A percentile compares a stretch with the other conserved stretches of the same genome.
Conservation (phyloP, 2,329 filamentous ascomycete genomes). For the Fusarium incarnatum region DNA sequence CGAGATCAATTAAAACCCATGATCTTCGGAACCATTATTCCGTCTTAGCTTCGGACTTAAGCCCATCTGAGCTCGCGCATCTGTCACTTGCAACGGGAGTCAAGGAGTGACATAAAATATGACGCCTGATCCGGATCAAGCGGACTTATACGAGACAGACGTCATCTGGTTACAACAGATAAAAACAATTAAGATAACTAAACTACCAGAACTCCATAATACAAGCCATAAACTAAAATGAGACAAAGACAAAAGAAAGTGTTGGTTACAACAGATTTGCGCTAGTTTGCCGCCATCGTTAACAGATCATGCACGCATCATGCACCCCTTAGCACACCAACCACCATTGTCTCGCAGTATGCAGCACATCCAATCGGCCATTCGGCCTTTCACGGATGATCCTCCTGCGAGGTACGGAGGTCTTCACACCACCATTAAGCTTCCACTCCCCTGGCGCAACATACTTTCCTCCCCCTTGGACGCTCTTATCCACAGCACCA, state of each 20-base stretch:
- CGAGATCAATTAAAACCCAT: background rate
- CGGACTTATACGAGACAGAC: background rate
- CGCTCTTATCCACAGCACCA: constrained; percentile 24
- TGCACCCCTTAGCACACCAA: constrained; percentile 11
- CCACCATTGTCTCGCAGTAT: constrained; percentile 37
- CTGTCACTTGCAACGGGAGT: background rate
- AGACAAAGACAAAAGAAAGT: background rate
- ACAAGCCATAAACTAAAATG: background rate
- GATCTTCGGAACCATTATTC: background rate
- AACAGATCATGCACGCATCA: background rate
- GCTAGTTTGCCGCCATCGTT: background rate
- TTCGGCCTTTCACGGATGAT: constrained; percentile 6
- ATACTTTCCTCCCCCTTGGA: constrained; percentile 39
- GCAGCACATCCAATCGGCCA: constrained; percentile 29
- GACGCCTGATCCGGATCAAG: background rate
- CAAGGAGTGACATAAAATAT: background rate
- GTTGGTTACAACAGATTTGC: background rate
- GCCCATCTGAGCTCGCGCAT: background rate
- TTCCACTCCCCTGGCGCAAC: constrained; percentile 31
- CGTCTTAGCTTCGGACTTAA: background rate
- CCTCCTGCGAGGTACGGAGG: background rate
- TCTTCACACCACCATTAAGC: constrained; percentile 29
- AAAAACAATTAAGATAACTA: background rate
- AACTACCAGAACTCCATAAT: background rate
- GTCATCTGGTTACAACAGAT: background rate